Percentiles rank a stretch among this genome's conserved stretches.
Conservation (phyloP, 495 filamentous ascomycete genomes). For the Aspergillus campestris region DNA sequence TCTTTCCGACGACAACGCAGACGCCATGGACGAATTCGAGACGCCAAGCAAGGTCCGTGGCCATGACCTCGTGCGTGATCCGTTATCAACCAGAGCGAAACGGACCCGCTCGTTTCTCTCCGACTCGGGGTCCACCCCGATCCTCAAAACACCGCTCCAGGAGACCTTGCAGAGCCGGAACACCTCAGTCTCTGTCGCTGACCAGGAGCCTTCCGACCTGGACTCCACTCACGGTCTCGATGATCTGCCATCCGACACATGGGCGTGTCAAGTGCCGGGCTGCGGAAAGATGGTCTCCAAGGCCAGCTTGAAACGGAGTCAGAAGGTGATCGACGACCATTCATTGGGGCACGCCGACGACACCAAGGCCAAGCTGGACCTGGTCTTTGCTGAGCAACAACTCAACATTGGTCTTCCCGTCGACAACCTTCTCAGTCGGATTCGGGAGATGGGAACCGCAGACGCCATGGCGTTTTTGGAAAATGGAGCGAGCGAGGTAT, state of each 20-base stretch:
- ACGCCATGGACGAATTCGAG: slow-evolving; percentile 34
- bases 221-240: slow-evolving; percentile 18
- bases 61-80: slow-evolving; percentile 35
- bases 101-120: slow-evolving; percentile 28
- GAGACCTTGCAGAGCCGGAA: slow-evolving; percentile 23
- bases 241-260: slow-evolving; percentile 52
- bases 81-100: slow-evolving; percentile 28
- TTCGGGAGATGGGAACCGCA: slow-evolving; percentile 19
- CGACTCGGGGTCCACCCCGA: slow-evolving; percentile 22
- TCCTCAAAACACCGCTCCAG: slow-evolving; percentile 29
- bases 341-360: slow-evolving; percentile 56
- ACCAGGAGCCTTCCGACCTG: slow-evolving; percentile 28
- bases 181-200: slow-evolving; percentile 14
- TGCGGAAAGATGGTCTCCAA: slow-evolving; percentile 56
- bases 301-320: slow-evolving; percentile 47
- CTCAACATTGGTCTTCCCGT: slow-evolving; percentile 33
- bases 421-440: slow-evolving; percentile 28
- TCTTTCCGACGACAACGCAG: slow-evolving; percentile 26
- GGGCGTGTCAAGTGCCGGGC: slow-evolving; percentile 61
- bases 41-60: slow-evolving; percentile 39
- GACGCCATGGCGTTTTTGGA: slow-evolving; percentile 2
- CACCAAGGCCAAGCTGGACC: slow-evolving; percentile 48
- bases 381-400: slow-evolving; percentile 42
- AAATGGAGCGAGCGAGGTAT: slow-evolving; percentile 5
- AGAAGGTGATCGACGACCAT: slow-evolving; percentile 55